Conservation (phyloP, 768 basidiomycete genomes). For the Suillus subaureus region DNA sequence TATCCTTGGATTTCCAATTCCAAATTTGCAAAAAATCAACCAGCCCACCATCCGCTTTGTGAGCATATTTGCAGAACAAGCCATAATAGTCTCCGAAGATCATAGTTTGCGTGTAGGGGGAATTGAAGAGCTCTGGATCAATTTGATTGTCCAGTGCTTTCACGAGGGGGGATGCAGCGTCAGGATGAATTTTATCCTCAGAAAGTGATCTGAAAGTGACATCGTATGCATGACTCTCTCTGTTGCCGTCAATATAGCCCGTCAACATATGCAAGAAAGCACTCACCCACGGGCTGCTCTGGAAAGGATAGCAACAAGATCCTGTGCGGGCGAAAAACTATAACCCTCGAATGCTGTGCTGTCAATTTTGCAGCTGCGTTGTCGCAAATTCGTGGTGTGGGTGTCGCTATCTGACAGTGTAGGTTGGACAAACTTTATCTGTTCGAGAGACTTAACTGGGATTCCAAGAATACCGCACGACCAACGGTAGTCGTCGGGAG, state of each 20-base stretch:
- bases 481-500: background rate
- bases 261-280: no score
- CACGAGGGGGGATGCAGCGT: constrained; percentile 13
- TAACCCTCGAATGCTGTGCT: background rate
- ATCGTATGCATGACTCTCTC: background rate
- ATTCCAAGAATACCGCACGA: background rate
- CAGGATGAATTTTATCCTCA: constrained; percentile 9
- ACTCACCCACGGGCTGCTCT: background rate
- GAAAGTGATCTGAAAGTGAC: background rate
- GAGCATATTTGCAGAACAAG: background rate
- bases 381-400: background rate
- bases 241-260: background rate
- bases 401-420: background rate
- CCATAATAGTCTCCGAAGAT: background rate
- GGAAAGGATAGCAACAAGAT: background rate
- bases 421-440: background rate
- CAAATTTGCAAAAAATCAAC: background rate
- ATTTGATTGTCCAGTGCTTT: background rate
- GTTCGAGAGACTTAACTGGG: background rate
- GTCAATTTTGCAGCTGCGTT: background rate
- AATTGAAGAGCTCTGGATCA: no score
- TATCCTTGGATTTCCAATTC: background rate
- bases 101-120: no score
- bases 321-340: background rate
- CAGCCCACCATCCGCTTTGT: background rate